Evolutionary conservation across 495 filamentous ascomycete genomes (phyloP), one percentile per base, ranked within the genome.

Genomic region (Aspergillus ostianus): DNA sequence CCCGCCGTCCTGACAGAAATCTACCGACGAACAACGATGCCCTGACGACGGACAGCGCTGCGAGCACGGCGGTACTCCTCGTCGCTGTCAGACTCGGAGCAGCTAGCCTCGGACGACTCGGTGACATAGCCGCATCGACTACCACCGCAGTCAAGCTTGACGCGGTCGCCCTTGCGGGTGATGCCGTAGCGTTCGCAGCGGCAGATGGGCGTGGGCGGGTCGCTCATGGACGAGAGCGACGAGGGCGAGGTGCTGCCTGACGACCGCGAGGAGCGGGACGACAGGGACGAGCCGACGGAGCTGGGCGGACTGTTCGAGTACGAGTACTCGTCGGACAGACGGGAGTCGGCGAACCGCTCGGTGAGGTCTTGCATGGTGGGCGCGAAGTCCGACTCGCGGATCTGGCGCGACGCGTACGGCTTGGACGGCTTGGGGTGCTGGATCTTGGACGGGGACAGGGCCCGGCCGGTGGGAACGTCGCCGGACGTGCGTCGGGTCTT

Each of bases 111-210:
- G 3, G 81, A 84, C n/a, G 73, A 77, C 65, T 80, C 77, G 64
- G 86, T 83, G 59, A 82, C 81, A 77, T 89, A 93, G 59, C 89
- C 89, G 73, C 92, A 97, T 69, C 91, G 86, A 59, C 84, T 78
- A 61, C 92, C 92, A 48, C 91, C 91, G 66, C 92, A 97, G 83
- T 97, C 92, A 61, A 97, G 85, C 84, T 92, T 94, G 84, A 97
- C 88, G 57, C 91, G 84, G 70, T 92, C 88, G 60, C 92, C 92
- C 77, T 86, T 86, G 76, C 92, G 90, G 58, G 92, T 97, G 81
- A 97, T 95, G 57, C 92, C 92, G 80, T 94, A 97, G 80, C 92
- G 91, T 67, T 97, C 90, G 76, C 92, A 97, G 59, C 85, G 88
- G 83, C 92, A 97, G 57, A 76, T 69, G 45, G 36, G 13, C 12